phyloP scores from a whole-genome alignment of 176 grass and related monocot species.

The Cymbopogon citratus region DNA sequence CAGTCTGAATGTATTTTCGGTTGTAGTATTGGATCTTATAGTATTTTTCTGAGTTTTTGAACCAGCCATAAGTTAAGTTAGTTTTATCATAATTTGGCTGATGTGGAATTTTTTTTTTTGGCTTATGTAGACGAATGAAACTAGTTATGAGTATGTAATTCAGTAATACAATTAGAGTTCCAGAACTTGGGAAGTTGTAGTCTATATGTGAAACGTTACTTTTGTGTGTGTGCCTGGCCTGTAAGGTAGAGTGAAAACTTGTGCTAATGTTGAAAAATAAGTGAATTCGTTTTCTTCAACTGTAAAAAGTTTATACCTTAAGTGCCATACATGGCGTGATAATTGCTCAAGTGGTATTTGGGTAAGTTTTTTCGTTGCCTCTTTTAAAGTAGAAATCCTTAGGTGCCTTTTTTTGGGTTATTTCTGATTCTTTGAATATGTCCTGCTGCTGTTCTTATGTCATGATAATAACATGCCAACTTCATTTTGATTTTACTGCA shows the following conservation, averaged over 20 bases:
- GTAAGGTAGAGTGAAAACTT: background rate
- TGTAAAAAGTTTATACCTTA: background rate
- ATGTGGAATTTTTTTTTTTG: background rate
- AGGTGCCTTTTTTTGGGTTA: background rate
- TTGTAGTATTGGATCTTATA: background rate
- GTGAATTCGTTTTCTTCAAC: background rate
- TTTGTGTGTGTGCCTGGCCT: background rate
- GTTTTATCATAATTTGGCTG: background rate
- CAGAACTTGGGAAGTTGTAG: background rate
- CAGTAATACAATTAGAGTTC: background rate
- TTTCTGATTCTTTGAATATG: background rate
- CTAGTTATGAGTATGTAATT: background rate
- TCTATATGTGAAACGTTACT: background rate
- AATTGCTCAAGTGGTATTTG: background rate
- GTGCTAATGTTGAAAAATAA: background rate
- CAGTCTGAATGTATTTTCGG: background rate
- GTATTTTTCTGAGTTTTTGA: background rate
- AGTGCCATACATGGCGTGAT: background rate
- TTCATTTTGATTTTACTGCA: constrained; percentile 30
- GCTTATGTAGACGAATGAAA: background rate
- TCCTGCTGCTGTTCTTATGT: background rate
- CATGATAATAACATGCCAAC: background rate
- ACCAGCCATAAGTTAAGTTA: background rate
- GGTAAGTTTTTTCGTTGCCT: background rate
- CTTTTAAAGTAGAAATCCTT: background rate